Evolutionary conservation across 1,284 basidiomycete species (phyloP).

Genomic region (Leucoagaricus sp.): DNA sequence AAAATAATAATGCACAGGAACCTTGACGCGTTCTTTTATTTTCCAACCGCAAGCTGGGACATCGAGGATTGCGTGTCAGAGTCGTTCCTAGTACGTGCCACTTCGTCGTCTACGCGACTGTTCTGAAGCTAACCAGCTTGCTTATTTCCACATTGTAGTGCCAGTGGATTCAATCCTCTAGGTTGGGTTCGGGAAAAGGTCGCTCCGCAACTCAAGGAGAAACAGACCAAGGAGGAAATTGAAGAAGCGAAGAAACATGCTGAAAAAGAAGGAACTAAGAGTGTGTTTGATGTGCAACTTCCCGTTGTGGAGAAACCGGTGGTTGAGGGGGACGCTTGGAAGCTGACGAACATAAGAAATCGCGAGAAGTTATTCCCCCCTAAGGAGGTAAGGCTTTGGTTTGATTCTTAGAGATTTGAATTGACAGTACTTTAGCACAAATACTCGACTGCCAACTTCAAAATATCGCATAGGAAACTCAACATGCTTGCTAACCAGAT

Average conservation of each 20-base stretch:
- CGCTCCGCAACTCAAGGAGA: conserved; percentile 46
- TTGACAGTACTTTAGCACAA: conserved; percentile 62
- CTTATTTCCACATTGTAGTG: conserved; percentile 27
- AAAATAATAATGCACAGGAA: background rate
- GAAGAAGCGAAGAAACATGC: conserved; percentile 54
- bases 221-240: conserved; percentile 48
- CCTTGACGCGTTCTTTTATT: background rate
- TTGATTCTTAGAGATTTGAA: background rate
- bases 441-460: conserved; percentile 89
- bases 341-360: conserved; percentile 8
- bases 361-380: conserved; percentile 14
- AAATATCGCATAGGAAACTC: conserved; percentile 91
- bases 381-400: conserved; percentile 19
- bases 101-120: conserved; percentile 23
- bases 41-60: background rate
- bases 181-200: conserved; percentile 67
- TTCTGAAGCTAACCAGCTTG: background rate
- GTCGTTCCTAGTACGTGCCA: conserved; percentile 9
- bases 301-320: conserved; percentile 17
- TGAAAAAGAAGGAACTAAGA: conserved; percentile 51
- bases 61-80: background rate
- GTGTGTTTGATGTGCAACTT: conserved; percentile 50
- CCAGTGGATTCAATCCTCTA: conserved; percentile 53
- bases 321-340: conserved; percentile 9
- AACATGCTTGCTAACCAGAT: conserved; percentile 90